A percentile compares a stretch with the other conserved stretches of the same genome.
Evolutionary conservation across 208 protist genomes (phyloP).

Genomic region (Polymyxa betae): DNA sequence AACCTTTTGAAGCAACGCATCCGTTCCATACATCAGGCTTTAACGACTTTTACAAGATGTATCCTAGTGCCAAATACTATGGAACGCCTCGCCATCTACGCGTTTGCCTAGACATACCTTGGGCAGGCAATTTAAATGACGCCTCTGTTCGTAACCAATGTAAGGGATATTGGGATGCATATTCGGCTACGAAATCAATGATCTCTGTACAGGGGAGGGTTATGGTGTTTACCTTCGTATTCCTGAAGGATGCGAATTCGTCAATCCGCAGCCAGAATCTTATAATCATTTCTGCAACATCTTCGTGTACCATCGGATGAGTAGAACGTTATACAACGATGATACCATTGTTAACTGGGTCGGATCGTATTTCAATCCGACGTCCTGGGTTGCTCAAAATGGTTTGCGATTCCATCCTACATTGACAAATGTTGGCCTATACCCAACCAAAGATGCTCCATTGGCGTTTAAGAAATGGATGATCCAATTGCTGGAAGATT

Average conservation of each 20-base stretch:
- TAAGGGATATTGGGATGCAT: background rate
- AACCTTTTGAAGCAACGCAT: constrained; percentile 39
- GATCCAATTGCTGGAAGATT: constrained; percentile 44
- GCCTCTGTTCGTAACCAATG: background rate
- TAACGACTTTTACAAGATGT: constrained; percentile 50
- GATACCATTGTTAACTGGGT: constrained; percentile 53
- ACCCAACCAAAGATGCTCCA: constrained; percentile 33
- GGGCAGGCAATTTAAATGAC: background rate
- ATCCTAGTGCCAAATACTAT: constrained; percentile 48
- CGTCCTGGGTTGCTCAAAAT: background rate
- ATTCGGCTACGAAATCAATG: background rate
- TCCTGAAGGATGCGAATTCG: constrained; percentile 49
- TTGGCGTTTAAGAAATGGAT: constrained; percentile 40
- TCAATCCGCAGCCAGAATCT: background rate
- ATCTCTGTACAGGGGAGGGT: background rate
- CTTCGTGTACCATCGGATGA: constrained; percentile 51
- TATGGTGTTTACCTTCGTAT: constrained; percentile 48
- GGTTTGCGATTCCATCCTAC: constrained; percentile 56
- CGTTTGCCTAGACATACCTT: constrained; percentile 35
- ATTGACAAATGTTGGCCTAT: constrained; percentile 25
- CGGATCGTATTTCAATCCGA: background rate
- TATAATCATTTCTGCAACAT: constrained; percentile 57
- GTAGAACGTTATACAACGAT: constrained; percentile 53
- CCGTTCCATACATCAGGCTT: constrained; percentile 56
- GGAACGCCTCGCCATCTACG: constrained; percentile 46